Percentiles rank a stretch among this genome's conserved stretches.
Evolutionary conservation across 148 eudicot genomes (phyloP).

Genomic region (Rhododendron griersonianum): DNA sequence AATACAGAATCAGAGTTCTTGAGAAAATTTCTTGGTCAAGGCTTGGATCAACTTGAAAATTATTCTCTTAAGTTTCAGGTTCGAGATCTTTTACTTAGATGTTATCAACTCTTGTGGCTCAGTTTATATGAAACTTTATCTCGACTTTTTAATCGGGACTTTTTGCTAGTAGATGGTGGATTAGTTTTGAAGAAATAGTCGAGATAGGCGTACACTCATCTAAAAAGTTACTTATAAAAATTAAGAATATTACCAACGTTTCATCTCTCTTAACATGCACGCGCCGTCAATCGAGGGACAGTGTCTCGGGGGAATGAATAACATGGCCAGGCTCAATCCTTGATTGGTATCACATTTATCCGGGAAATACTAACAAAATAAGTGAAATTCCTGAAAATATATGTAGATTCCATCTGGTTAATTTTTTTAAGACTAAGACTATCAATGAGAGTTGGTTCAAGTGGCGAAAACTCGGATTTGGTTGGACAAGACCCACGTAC

Average conservation of each 20-base stretch:
- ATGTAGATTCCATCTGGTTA: background rate
- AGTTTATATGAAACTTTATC: background rate
- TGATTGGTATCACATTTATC: background rate
- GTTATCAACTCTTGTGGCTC: background rate
- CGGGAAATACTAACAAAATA: background rate
- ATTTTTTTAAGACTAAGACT: background rate
- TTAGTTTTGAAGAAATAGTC: no score
- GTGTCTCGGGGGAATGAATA: constrained; percentile 8
- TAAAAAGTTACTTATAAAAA: no score
- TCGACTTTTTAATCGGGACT: background rate
- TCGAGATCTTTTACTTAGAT: background rate
- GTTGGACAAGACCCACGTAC: no score
- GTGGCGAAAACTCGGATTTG: no score
- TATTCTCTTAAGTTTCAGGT: background rate
- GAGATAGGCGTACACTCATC: background rate
- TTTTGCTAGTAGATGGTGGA: no score
- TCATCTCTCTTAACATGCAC: background rate
- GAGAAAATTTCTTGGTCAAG: background rate
- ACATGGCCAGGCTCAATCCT: background rate
- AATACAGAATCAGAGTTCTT: no score
- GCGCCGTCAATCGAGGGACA: constrained; percentile 5
- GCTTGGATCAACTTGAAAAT: background rate
- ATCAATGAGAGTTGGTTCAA: background rate
- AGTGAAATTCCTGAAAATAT: background rate
- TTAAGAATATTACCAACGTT: background rate